Evolutionary conservation across 2,329 filamentous ascomycete genomes (phyloP).

Genomic region (Chaetomium sp.): DNA sequence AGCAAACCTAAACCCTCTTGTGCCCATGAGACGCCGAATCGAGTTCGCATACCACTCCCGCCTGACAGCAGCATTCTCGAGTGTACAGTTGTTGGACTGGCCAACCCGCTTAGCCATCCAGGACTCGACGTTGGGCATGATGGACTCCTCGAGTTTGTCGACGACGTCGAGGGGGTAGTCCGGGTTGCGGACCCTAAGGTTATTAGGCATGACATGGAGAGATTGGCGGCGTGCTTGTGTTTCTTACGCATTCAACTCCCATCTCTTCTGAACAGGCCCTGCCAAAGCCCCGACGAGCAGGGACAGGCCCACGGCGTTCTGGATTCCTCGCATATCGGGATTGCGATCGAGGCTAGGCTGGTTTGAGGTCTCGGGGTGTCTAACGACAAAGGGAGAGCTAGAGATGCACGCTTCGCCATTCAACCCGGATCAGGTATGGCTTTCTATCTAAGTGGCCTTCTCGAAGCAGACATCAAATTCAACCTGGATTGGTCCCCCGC

Average conservation of each 20-base stretch:
- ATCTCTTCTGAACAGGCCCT: constrained; percentile 14
- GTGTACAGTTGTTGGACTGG: constrained; percentile 38
- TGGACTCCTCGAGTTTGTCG: constrained; percentile 36
- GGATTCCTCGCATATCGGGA: constrained; percentile 15
- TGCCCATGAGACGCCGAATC: neutral
- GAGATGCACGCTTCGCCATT: neutral
- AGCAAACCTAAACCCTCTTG: neutral
- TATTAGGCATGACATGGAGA: neutral
- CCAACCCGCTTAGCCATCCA: constrained; percentile 36
- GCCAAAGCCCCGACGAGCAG: constrained; percentile 17
- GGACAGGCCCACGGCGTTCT: constrained; percentile 19
- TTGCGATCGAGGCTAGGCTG: neutral
- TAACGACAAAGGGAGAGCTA: neutral
- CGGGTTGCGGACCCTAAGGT: constrained; percentile 35
- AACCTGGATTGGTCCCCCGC: neutral
- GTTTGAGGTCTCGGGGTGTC: neutral
- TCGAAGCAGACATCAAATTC: neutral
- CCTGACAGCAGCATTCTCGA: constrained; percentile 36
- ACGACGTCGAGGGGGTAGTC: constrained; percentile 37
- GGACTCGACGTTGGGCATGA: constrained; percentile 37
- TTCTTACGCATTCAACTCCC: constrained; percentile 19
- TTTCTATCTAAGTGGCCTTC: neutral
- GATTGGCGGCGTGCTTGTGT: neutral
- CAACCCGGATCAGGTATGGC: neutral
- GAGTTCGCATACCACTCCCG: constrained; percentile 34